phyloP scores from a whole-genome alignment of 352 stramenopile species.

The Globisporangium cederbergense region DNA sequence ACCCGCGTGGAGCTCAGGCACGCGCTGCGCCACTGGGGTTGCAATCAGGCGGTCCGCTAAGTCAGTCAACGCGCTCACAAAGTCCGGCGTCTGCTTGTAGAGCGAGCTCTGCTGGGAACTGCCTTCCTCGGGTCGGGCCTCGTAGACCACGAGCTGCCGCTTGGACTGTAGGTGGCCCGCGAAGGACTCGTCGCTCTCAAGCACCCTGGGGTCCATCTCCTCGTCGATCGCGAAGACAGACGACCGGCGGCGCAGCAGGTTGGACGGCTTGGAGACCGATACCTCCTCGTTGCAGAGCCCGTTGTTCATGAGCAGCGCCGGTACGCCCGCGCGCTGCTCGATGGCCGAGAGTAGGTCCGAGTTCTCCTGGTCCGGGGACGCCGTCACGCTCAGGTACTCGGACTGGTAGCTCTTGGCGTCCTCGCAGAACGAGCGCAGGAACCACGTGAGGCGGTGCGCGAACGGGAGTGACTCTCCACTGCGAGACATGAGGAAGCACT shows the following conservation, averaged over 20 bases:
- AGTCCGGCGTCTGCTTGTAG: slow-evolving; percentile 67
- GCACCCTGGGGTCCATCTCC: slow-evolving; percentile 27
- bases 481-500: slow-evolving; percentile 85
- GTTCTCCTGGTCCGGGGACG: slow-evolving; percentile 56
- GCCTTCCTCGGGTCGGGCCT: slow-evolving; percentile 55
- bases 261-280: slow-evolving; percentile 33
- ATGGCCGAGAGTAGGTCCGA: slow-evolving; percentile 64
- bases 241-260: slow-evolving; percentile 49
- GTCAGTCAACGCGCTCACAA: slow-evolving; percentile 65
- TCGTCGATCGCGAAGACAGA: slow-evolving; percentile 61
- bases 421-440: slow-evolving; percentile 83
- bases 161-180: slow-evolving; percentile 49
- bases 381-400: slow-evolving; percentile 72
- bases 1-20: slow-evolving; percentile 42
- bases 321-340: slow-evolving; percentile 56
- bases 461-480: slow-evolving; percentile 82
- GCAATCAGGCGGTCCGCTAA: slow-evolving; percentile 64
- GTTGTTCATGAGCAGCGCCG: slow-evolving; percentile 71
- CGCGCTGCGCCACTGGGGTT: slow-evolving; percentile 38
- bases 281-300: slow-evolving; percentile 71
- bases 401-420: slow-evolving; percentile 59
- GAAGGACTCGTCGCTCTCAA: slow-evolving; percentile 55
- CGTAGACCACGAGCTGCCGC: slow-evolving; percentile 47
- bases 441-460: slow-evolving; percentile 83
- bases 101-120: slow-evolving; percentile 57